Evolutionary conservation across 805 yeast genomes (phyloP), one percentile per base, ranked within the genome.

Genomic region (Starmerella sirachaensis): DNA sequence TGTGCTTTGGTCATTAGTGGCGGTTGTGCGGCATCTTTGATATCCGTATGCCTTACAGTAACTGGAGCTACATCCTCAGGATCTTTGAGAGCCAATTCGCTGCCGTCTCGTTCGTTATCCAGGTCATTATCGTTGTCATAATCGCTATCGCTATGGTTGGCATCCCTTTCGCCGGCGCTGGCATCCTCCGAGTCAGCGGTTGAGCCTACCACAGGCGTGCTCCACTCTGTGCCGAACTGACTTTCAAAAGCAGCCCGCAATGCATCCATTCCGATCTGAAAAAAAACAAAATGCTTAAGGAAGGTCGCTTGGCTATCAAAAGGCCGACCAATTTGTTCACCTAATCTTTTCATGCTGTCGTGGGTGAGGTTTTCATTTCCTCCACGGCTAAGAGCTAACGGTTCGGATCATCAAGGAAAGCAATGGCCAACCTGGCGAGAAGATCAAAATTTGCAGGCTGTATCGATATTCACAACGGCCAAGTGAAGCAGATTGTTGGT

Each of bases 401-500:
- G n/a, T n/a, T n/a, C n/a, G n/a, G n/a, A n/a, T n/a, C n/a, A n/a
- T n/a, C n/a, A n/a, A n/a, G n/a, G n/a, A n/a, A n/a, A n/a, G n/a
- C n/a, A n/a, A n/a, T n/a, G n/a, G n/a, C n/a, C n/a, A n/a, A 7
- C 19, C 17, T 29, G 31, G 31, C 20, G 31, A 20, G 33, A 12
- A 18, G 27, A 5, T 41, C 45, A 26, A 35, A 69, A 36, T 91
- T 83, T 61, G 72, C 86, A 52, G 97, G 96, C 1, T 91, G 99
- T 54, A 88, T 91, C 26, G 98, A 91, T 56, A 76, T 91, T 41
- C 99, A 91, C 58, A 71, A 79, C 6, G 98, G 98, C 2, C 78
- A 82, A 49, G 98, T 91, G 43, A 91, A 91, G 54, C 98, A 91
- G 57, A 91, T 91, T 37, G 96, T 91, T 1, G 99, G 98, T 6